phyloP scores from a whole-genome alignment of 2,329 filamentous ascomycete genomes.

The Pseudogymnoascus sp. region DNA sequence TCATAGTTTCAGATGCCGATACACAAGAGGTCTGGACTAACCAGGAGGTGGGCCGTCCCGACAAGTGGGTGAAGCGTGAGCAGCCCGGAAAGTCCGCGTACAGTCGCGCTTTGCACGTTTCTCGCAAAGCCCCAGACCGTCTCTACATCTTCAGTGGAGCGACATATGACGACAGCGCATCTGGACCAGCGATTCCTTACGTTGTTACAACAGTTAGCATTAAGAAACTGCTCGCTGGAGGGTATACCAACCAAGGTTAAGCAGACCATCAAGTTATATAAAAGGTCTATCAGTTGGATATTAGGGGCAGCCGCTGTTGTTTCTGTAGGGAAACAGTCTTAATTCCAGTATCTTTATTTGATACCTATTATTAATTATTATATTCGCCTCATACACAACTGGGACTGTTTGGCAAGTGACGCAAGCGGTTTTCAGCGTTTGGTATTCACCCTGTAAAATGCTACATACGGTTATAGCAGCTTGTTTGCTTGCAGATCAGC shows the following conservation, averaged over 20 bases:
- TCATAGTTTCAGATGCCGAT: slow-evolving; percentile 23
- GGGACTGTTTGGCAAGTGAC: too few relatives aligned
- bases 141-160: slow-evolving; percentile 26
- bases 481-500: too few relatives aligned
- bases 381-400: too few relatives aligned
- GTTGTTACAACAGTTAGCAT: background rate
- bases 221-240: background rate
- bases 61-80: slow-evolving; percentile 23
- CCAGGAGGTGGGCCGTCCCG: slow-evolving; percentile 22
- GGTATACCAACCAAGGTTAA: background rate
- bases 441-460: too few relatives aligned
- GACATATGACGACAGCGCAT: background rate
- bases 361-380: too few relatives aligned
- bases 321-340: too few relatives aligned
- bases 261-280: background rate
- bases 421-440: too few relatives aligned
- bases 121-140: slow-evolving; percentile 20
- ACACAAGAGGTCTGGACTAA: slow-evolving; percentile 25
- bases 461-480: too few relatives aligned
- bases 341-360: too few relatives aligned
- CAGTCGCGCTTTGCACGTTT: slow-evolving; percentile 25
- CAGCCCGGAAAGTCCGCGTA: slow-evolving; percentile 25
- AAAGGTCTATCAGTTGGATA: background rate
- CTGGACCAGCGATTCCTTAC: background rate
- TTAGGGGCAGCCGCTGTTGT: too few relatives aligned